Percentiles rank a stretch among this genome's conserved stretches.
phyloP scores from a whole-genome alignment of 2,329 filamentous ascomycete genomes.

The Akanthomyces uredinophilus region DNA sequence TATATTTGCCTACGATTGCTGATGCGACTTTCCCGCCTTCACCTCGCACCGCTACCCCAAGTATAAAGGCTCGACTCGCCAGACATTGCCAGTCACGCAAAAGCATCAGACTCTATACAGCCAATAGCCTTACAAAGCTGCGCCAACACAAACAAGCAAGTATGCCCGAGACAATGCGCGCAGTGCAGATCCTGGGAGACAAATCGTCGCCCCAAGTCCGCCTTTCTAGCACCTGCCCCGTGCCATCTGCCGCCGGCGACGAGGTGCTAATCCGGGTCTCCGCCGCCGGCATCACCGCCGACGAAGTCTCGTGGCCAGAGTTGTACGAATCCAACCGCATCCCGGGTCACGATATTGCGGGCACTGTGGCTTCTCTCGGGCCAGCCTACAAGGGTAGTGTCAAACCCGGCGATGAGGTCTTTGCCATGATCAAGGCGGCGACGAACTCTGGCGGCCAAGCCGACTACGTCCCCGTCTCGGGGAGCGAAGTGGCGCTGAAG shows the following conservation, averaged over 20 bases:
- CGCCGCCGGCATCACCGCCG: slow-evolving; percentile 30
- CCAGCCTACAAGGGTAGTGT: slow-evolving; percentile 20
- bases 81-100: background rate
- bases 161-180: slow-evolving; percentile 26
- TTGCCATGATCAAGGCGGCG: slow-evolving; percentile 24
- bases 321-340: slow-evolving; percentile 26
- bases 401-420: slow-evolving; percentile 21
- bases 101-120: background rate
- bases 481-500: slow-evolving; percentile 20
- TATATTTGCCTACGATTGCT: background rate
- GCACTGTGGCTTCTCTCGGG: slow-evolving; percentile 24
- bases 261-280: slow-evolving; percentile 28
- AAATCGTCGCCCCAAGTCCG: slow-evolving; percentile 18
- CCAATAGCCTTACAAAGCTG: background rate
- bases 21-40: background rate
- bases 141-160: background rate
- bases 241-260: slow-evolving; percentile 7
- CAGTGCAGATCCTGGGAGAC: slow-evolving; percentile 28
- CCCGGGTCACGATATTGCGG: slow-evolving; percentile 33
- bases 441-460: slow-evolving; percentile 23
- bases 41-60: background rate
- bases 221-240: slow-evolving; percentile 16
- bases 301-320: slow-evolving; percentile 31
- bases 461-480: slow-evolving; percentile 23
- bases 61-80: background rate